A percentile compares a stretch with the other conserved stretches of the same genome.
Evolutionary conservation across 768 basidiomycete genomes (phyloP).

Genomic region (Rhodocollybia butyracea): DNA sequence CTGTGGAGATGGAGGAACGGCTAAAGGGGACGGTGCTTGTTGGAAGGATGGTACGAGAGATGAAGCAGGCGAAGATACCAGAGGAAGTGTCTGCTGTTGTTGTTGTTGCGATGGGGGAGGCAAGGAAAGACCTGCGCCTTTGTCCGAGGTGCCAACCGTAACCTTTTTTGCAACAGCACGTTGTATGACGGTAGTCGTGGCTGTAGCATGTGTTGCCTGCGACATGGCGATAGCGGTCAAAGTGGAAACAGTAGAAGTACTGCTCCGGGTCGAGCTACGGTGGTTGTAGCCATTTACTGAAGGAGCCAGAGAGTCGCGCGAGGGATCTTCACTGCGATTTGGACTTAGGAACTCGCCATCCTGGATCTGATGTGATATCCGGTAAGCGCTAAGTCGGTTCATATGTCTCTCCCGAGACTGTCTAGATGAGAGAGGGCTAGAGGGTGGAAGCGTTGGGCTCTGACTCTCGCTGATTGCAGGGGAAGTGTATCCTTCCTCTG

Average conservation of each 20-base stretch:
- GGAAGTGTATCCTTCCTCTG: background rate
- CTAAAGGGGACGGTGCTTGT: background rate
- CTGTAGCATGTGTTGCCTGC: conserved; percentile 14
- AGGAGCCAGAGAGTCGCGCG: conserved; percentile 14
- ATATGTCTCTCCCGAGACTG: background rate
- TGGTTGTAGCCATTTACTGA: conserved; percentile 21
- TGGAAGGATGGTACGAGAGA: too few species aligned
- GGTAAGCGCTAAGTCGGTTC: too few species aligned
- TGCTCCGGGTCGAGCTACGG: conserved; percentile 42
- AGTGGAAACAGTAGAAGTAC: conserved; percentile 44
- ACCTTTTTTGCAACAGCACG: conserved; percentile 45
- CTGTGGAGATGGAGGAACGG: conserved; percentile 40
- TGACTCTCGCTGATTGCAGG: conserved; percentile 24
- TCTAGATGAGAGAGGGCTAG: conserved; percentile 7
- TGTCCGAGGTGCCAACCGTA: conserved; percentile 28
- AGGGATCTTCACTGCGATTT: conserved; percentile 10
- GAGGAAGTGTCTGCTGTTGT: too few species aligned
- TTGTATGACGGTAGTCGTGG: conserved; percentile 39
- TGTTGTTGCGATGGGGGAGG: background rate
- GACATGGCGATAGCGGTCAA: conserved; percentile 43
- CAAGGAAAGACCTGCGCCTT: background rate
- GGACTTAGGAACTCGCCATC: background rate
- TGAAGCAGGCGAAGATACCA: too few species aligned
- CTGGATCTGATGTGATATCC: background rate
- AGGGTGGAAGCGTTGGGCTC: conserved; percentile 25